Base-by-base conservation (phyloP, 352 stramenopile species). In the Phytopythium delawarense region DNA sequence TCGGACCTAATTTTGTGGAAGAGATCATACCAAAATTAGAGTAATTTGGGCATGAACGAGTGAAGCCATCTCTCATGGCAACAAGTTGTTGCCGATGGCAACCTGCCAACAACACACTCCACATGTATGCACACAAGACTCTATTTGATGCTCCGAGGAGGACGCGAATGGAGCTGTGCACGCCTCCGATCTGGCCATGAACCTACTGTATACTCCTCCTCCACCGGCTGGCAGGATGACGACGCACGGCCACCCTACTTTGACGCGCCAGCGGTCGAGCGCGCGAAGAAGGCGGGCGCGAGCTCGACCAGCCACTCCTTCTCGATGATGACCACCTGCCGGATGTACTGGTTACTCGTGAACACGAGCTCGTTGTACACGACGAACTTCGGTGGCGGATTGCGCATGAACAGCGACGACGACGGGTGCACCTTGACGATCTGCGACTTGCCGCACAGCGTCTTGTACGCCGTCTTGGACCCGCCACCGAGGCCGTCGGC, bases 311-410 rank as follows among this genome's bases (percentile, higher is more conserved):
- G 78, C 89, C 89, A 97, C 37, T 94, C 81, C 57, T 96, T 92
- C 59, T 97, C 87, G 57, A 97, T 93, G 25, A 93, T 73, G 30
- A 96, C 65, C 11, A 96, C 84, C 6, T 83, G 89, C 11, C 89
- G 85, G 63, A 96, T 92, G 72, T 96, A 97, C 66, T 97, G 87
- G 61, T 95, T 96, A 68, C 85, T 95, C 28, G 89, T 97, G 64
- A 93, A 93, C 60, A 97, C 87, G 44, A 97, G 74, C 65, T 97
- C 89, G 62, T 96, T 94, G 72, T 92, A 95, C 18, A 96, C 75
- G 51, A 96, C 78, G 72, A 76, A 96, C 61, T 95, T 89, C 1
- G 85, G 86, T 40, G 86, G 78, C 20, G 88, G 87, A 59, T 96
- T 95, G 50, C 87, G 87, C 85, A 91, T 92, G 63, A 95, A 96